Evolutionary conservation across 306 rosid species (phyloP).

Genomic region (Acacia melanoxylon): DNA sequence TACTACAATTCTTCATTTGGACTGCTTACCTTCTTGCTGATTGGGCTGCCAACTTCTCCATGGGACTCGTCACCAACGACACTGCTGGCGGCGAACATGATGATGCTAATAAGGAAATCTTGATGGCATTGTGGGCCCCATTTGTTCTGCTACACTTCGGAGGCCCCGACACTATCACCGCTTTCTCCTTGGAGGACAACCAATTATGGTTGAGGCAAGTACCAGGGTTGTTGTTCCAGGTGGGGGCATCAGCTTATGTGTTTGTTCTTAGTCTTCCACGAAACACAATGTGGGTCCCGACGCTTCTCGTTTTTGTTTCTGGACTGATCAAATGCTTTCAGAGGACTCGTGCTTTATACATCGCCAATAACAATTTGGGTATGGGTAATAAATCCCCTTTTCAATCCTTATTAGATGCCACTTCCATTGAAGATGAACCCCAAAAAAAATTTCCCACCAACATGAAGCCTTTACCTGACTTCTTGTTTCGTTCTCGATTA

Average conservation of each 20-base stretch:
- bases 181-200: constrained; percentile 47
- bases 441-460: no score
- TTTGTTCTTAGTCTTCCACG: constrained; percentile 27
- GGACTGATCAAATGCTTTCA: constrained; percentile 43
- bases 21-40: neutral
- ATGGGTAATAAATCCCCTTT: neutral
- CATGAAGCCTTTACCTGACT: no score
- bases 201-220: constrained; percentile 44
- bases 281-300: constrained; percentile 25
- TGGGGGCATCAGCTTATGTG: neutral
- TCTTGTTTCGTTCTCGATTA: rapidly evolving
- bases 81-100: rapidly evolving
- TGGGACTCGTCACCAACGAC: neutral
- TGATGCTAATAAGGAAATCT: neutral
- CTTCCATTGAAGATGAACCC: no score
- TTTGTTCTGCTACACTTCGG: constrained; percentile 31
- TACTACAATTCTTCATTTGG: neutral
- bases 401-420: no score
- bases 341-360: constrained; percentile 37
- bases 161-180: constrained; percentile 31
- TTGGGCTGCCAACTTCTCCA: constrained; percentile 8
- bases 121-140: constrained; percentile 25
- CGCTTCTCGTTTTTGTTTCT: constrained; percentile 15
- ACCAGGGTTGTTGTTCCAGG: constrained; percentile 17
- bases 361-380: constrained; percentile 27